Conservation (phyloP, 257 asterid genomes). For the Anisodus tanguticus region DNA sequence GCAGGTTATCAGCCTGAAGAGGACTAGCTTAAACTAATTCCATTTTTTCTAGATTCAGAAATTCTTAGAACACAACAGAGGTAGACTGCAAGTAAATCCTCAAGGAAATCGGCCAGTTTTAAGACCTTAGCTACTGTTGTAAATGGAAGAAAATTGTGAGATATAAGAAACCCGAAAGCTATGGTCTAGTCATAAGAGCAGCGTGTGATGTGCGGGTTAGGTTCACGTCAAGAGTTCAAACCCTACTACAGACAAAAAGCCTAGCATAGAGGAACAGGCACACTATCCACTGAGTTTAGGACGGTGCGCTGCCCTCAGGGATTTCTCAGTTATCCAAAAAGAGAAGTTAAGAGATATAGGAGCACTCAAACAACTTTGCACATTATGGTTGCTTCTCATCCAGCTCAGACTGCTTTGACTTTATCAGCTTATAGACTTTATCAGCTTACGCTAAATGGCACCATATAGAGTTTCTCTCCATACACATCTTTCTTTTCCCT, state of each 20-base stretch:
- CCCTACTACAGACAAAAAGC: neutral
- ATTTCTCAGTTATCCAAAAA: neutral
- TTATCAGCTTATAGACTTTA: neutral
- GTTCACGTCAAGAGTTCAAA: neutral
- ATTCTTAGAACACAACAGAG: neutral
- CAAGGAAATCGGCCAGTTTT: neutral
- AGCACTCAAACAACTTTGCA: neutral
- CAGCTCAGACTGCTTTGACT: neutral
- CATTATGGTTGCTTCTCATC: neutral
- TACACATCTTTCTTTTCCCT: neutral
- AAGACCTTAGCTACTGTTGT: neutral
- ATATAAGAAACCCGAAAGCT: neutral
- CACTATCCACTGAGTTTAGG: neutral
- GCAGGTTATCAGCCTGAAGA: neutral
- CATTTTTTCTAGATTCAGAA: neutral
- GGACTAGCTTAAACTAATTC: neutral
- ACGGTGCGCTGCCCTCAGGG: neutral
- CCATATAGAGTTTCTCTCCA: constrained; percentile 24
- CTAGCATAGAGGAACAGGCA: neutral
- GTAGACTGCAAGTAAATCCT: neutral
- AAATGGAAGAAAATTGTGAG: neutral
- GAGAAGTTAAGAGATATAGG: neutral
- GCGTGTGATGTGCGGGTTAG: neutral
- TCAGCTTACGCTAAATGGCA: constrained; percentile 6
- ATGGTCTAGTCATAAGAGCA: neutral